Evolutionary conservation across 2,329 filamentous ascomycete genomes (phyloP).

Genomic region (Botrytis fragariae): DNA sequence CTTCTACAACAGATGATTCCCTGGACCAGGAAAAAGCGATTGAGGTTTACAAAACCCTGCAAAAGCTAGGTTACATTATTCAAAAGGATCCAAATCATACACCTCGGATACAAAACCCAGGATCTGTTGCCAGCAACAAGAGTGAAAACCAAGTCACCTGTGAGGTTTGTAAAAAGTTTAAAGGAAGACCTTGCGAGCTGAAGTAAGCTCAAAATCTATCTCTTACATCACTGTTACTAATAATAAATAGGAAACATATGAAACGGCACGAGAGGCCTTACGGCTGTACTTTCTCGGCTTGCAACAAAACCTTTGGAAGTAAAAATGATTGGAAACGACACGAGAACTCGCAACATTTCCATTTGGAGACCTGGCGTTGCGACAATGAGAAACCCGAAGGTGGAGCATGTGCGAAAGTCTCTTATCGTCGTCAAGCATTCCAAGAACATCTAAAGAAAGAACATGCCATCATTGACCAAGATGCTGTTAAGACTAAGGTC

Average conservation of each 20-base stretch:
- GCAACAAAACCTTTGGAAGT: slow-evolving; percentile 76
- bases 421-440: slow-evolving; percentile 58
- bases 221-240: slow-evolving; percentile 19
- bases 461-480: slow-evolving; percentile 36
- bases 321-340: slow-evolving; percentile 95
- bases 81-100: slow-evolving; percentile 27
- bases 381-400: slow-evolving; percentile 41
- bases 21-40: slow-evolving; percentile 27
- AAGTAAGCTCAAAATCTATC: slow-evolving; percentile 45
- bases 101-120: slow-evolving; percentile 29
- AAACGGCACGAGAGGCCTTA: slow-evolving; percentile 81
- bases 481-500: slow-evolving; percentile 43
- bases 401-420: slow-evolving; percentile 55
- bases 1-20: slow-evolving; percentile 20
- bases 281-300: slow-evolving; percentile 71
- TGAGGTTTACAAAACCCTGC: slow-evolving; percentile 32
- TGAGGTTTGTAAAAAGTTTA: slow-evolving; percentile 46
- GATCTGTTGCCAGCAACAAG: slow-evolving; percentile 32
- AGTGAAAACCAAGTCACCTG: slow-evolving; percentile 40
- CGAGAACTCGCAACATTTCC: slow-evolving; percentile 75
- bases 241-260: slow-evolving; percentile 66
- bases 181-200: slow-evolving; percentile 53
- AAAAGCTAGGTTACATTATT: slow-evolving; percentile 32
- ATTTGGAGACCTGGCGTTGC: slow-evolving; percentile 72
- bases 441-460: slow-evolving; percentile 54